Conservation (phyloP, 148 eudicot species). For the Spergularia marina region DNA sequence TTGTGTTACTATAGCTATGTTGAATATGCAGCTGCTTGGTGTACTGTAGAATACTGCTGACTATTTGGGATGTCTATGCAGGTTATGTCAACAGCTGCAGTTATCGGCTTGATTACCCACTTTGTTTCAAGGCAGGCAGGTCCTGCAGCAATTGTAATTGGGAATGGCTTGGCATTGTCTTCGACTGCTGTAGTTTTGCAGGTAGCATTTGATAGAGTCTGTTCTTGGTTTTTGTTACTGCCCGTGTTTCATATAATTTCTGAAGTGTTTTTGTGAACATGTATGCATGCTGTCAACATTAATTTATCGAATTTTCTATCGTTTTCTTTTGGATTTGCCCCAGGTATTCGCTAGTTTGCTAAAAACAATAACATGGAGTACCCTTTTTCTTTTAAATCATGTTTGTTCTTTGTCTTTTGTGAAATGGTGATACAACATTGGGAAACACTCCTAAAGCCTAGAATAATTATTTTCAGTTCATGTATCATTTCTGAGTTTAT, state of each 20-base stretch:
- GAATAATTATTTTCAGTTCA: background rate
- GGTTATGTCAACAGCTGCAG: slow-evolving; percentile 87
- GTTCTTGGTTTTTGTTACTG: slow-evolving; percentile 14
- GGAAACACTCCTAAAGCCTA: background rate
- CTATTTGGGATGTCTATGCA: slow-evolving; percentile 30
- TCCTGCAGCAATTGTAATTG: slow-evolving; percentile 96
- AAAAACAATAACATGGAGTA: too few species aligned
- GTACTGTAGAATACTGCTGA: slow-evolving; percentile 4
- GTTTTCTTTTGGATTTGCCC: background rate
- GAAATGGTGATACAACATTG: background rate
- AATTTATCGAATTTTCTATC: background rate
- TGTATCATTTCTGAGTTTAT: background rate
- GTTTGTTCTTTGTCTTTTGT: background rate
- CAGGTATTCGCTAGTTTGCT: background rate
- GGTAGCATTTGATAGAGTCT: slow-evolving; percentile 40
- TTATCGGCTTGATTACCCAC: slow-evolving; percentile 72
- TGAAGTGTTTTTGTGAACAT: background rate
- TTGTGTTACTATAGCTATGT: slow-evolving; percentile 3
- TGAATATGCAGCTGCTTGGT: slow-evolving; percentile 1
- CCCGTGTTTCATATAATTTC: background rate
- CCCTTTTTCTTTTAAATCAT: background rate
- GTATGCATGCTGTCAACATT: background rate
- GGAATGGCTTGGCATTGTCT: slow-evolving; percentile 96
- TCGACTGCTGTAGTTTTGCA: slow-evolving; percentile 99
- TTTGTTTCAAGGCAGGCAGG: slow-evolving; percentile 65